Percentiles rank a stretch among this genome's conserved stretches.
Conservation (phyloP, 805 yeast species). For the Starmerella asiatica region DNA sequence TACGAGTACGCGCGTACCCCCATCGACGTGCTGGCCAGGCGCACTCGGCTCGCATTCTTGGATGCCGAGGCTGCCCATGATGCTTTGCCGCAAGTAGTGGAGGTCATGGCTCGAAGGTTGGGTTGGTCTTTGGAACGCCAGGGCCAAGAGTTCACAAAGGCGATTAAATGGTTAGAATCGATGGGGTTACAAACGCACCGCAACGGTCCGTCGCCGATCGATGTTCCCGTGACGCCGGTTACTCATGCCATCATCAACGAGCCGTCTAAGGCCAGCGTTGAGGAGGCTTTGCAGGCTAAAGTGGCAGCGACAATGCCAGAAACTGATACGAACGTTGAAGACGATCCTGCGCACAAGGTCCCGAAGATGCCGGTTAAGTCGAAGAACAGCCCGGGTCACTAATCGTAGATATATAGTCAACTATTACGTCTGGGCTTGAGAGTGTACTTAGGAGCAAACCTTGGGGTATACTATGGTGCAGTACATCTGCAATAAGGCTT, state of each 20-base stretch:
- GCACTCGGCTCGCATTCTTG: slow-evolving; percentile 84
- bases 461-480: too few species aligned
- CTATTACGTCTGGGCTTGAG: too few species aligned
- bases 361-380: background rate
- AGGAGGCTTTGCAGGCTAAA: slow-evolving; percentile 4
- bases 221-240: slow-evolving; percentile 9
- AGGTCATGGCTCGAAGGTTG: slow-evolving; percentile 68
- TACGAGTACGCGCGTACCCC: slow-evolving; percentile 84
- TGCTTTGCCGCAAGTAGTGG: slow-evolving; percentile 74
- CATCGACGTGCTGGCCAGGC: slow-evolving; percentile 78
- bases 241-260: slow-evolving; percentile 4
- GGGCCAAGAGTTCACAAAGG: slow-evolving; percentile 33
- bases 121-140: slow-evolving; percentile 56
- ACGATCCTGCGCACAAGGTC: background rate
- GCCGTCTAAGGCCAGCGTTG: background rate
- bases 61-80: slow-evolving; percentile 71
- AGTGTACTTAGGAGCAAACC: background rate
- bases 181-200: slow-evolving; percentile 28
- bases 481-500: too few species aligned
- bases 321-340: background rate
- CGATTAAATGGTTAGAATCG: slow-evolving; percentile 27
- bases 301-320: slow-evolving; percentile 2
- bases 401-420: too few species aligned
- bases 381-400: background rate
- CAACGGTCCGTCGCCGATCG: slow-evolving; percentile 9